Base-by-base conservation (phyloP, 768 basidiomycete genomes). In the Serendipita sp. region DNA sequence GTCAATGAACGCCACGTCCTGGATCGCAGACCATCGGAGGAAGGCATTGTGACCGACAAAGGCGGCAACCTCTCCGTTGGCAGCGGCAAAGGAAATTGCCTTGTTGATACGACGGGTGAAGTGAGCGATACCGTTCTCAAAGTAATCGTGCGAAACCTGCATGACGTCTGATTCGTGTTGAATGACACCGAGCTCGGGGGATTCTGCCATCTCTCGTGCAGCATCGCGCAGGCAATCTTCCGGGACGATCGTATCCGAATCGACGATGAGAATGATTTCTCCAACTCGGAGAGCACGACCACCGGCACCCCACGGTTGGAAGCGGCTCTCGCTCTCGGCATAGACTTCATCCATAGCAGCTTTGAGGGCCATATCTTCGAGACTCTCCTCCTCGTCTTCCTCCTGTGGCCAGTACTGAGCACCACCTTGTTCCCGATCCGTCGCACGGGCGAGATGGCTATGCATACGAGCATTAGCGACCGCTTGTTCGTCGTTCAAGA, bases 81-180 rank as follows among this genome's bases (percentile, higher is more conserved):
- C 86, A 84, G n/a, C 63, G 68, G 83, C 81, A 80, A 90, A 83
- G 0, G 88, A 86, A 45, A 90, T 90, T 71, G 81, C 83, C 72
- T 83, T 84, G 72, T 93, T 92, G 75, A 94, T 90, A 44, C 89
- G 81, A 18, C 84, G 83, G 1, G 92, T 93, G 75, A 95, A 94
- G 73, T 86, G 86, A 11, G 92, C 83, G 66, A 94, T 86, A n/a
- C 89, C 89, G 68, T 92, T 92, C 72, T 95, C 92, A 70, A 94
- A 93, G 75, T 88, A 93, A 73, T 92, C 86, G 72, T 87, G 78
- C 0, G 86, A 89, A 64, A 92, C 89, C 73, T 93, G 89, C 86
- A 92, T 90, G 68, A 93, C 90, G 45, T 67, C 79, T 3, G 88
- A 90, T 67, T 68, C 70, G 62, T 76, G 74, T 67, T 75, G 75